Evolutionary conservation across 768 basidiomycete genomes (phyloP), one percentile per base, ranked within the genome.

Genomic region (Amanita polypyramis): DNA sequence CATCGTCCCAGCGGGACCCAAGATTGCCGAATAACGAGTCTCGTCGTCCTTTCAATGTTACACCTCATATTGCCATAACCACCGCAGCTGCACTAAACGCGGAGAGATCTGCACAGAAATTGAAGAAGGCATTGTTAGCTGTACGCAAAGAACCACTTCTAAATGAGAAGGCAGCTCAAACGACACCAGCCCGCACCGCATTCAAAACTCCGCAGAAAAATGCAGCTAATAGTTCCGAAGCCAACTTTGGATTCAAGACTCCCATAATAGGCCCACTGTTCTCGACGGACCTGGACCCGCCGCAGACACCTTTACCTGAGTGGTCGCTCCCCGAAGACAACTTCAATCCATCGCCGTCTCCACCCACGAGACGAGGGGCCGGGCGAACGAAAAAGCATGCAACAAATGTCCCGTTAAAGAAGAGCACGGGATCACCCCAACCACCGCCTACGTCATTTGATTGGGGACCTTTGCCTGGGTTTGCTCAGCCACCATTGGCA

Each of bases 31-130:
- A 70, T 42, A 62, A 63, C 4, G 66, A 63, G n/a, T 51, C 63
- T 25, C 58, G 58, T 25, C 69, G 66, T 36, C 67, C 68, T 5
- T 60, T 64, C 51, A 73, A 64, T 34, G 65, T 81, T 1, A 80
- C 78, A 0, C 80, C 82, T 0, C 72, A 80, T 54, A 77, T 87
- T 33, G 87, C 86, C 0, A 69, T 73, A 6, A 81, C 80, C 4
- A 87, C 88, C 0, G 85, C 87, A 0, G 85, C 85, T 1, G 87
- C 90, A 19, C 68, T 93, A 40, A 85, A 87, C 51, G 82, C 86
- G 0, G 90, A 92, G 62, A 72, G 84, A 25, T 76, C 83, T 5
- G 83, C 83, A 1, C 74, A 77, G 43, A 74, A 70, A 51, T 69
- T 92, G 47, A 91, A 90, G 63, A 70, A 69, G 4, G 81, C 81